Conservation (phyloP, 345 rosid species). For the Abelmoschus esculentus region DNA sequence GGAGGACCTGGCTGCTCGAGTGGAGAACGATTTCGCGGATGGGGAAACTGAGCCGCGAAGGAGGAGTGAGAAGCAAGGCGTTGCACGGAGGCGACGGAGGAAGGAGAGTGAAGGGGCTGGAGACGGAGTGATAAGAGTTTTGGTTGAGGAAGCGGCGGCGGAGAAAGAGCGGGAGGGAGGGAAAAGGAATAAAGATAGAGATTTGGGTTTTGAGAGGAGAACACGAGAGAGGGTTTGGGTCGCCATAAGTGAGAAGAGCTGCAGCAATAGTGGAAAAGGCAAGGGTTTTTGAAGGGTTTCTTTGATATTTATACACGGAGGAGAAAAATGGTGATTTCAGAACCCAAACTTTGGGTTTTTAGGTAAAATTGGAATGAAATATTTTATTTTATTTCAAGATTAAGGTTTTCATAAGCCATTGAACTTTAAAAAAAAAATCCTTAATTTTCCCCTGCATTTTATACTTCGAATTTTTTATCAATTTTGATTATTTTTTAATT, state of each 20-base stretch:
- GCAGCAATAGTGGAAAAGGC: neutral
- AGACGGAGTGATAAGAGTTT: conserved; percentile 13
- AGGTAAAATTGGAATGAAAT: neutral
- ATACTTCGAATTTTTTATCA: too few relatives aligned
- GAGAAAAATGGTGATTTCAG: neutral
- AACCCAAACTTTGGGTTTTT: too few relatives aligned
- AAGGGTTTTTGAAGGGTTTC: conserved; percentile 8
- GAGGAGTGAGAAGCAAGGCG: neutral
- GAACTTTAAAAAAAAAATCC: too few relatives aligned
- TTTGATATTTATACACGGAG: neutral
- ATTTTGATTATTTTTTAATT: too few relatives aligned
- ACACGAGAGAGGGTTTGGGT: conserved; percentile 32
- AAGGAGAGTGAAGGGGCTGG: conserved; percentile 11
- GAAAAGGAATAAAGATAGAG: conserved; percentile 19
- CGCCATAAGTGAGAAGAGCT: conserved; percentile 28
- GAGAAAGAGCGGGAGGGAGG: conserved; percentile 18
- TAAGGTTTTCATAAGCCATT: too few relatives aligned
- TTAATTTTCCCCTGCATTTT: too few relatives aligned
- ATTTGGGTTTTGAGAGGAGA: conserved; percentile 33
- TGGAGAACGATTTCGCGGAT: conserved; percentile 21
- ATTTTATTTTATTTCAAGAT: neutral
- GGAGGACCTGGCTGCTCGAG: conserved; percentile 50
- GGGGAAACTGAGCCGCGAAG: neutral
- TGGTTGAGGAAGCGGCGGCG: conserved; percentile 13
- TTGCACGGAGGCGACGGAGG: conserved; percentile 21